Evolutionary conservation across 768 basidiomycete genomes (phyloP).

Genomic region (Jaapia argillacea): DNA sequence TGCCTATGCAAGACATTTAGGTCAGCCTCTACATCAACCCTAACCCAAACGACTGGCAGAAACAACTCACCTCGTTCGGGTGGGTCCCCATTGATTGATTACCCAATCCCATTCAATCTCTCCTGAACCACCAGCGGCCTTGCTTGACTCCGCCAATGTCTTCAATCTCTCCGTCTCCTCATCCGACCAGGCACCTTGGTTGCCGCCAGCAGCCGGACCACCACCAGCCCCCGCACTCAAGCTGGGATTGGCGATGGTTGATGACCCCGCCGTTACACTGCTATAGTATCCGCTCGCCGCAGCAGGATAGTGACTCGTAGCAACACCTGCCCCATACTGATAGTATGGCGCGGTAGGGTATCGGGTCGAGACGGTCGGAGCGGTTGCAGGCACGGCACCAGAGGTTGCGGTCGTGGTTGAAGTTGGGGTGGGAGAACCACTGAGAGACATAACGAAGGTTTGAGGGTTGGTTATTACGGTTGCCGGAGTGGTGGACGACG

Average conservation of each 20-base stretch:
- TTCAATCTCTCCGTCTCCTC: slow-evolving; percentile 65
- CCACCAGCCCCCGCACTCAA: slow-evolving; percentile 17
- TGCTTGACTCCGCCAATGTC: slow-evolving; percentile 60
- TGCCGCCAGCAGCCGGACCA: slow-evolving; percentile 24
- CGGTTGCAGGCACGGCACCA: no score
- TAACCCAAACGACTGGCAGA: background rate
- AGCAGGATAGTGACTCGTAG: slow-evolving; percentile 13
- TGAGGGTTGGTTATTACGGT: slow-evolving; percentile 59
- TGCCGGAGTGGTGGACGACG: slow-evolving; percentile 20
- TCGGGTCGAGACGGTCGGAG: slow-evolving; percentile 23
- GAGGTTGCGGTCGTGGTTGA: no score
- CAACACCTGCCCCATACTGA: slow-evolving; percentile 23
- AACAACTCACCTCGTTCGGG: slow-evolving; percentile 52
- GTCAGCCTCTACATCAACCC: background rate
- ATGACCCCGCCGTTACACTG: background rate
- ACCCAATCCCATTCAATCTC: slow-evolving; percentile 80
- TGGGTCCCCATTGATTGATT: slow-evolving; percentile 61
- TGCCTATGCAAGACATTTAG: slow-evolving; percentile 34
- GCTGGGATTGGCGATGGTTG: slow-evolving; percentile 12
- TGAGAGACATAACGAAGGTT: slow-evolving; percentile 63
- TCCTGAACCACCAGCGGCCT: slow-evolving; percentile 32
- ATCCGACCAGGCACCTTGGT: slow-evolving; percentile 71
- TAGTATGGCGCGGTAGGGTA: slow-evolving; percentile 63
- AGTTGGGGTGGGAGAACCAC: slow-evolving; percentile 34
- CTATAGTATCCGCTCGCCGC: background rate